Base-by-base conservation (phyloP, 768 basidiomycete genomes). In the Pleurotus tuoliensis region DNA sequence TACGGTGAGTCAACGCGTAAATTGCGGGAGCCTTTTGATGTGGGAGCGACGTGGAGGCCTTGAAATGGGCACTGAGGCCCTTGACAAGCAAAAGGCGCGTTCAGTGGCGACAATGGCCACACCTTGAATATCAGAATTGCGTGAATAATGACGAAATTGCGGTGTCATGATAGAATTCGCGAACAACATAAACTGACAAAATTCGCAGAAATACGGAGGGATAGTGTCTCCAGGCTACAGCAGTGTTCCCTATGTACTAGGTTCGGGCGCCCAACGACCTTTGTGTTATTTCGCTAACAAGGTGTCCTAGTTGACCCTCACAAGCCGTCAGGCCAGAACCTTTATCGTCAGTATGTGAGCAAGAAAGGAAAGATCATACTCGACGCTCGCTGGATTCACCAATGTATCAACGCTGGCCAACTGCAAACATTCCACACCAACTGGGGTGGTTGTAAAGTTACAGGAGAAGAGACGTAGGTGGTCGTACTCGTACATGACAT, bases 361-460 rank as follows among this genome's bases (percentile, higher is more conserved):
- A 92, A 92, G 71, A 92, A 90, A 70, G 83, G 82, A 40, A 92
- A 92, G 68, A 74, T 92, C 45, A 82, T 94, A 2, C 81, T 94
- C 5, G 78, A 83, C 63, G 78, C 82, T 4, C 80, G 81, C 46
- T 94, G 92, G 92, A 79, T 91, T 18, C 79, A 81, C 48, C 87
- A 90, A 65, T 94, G 92, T 63, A 76, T 94, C 62, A 82, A 85
- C 62, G 71, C 78, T 5, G 80, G 82, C 50, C 77, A 80, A 45
- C 75, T 94, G 34, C 87, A 90, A 67, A 90, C 88, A 0, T 92
- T 86, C 64, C 79, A 82, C 49, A 82, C 75, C 56, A 84, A 90
- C 62, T 94, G 87, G 82, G 90, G 86, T 9, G 88, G 83, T 22
- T 93, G 88, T 62, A 92, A 88, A 72, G 82, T 94, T 16, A 85